These are phyloP conservation scores for Ophiostoma himal-ulmi DNA, from an alignment of 2,329 filamentous ascomycete species.

Conservation along the genomic window DNA sequence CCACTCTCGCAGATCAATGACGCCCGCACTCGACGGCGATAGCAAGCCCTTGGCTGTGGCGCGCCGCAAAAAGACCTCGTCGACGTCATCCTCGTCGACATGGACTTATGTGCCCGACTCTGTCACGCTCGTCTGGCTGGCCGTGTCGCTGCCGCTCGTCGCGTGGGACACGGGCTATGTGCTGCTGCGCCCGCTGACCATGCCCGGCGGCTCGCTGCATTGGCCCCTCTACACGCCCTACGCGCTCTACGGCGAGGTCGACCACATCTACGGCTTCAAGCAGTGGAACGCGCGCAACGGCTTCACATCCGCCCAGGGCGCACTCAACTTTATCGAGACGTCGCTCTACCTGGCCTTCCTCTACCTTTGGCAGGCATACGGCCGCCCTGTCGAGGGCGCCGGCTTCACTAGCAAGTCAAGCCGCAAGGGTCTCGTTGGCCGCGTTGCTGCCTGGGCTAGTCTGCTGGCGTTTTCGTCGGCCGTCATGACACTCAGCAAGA, in stretches of 20 bases:
- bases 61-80: constrained; percentile 17
- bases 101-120: constrained; percentile 45
- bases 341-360: constrained; percentile 34
- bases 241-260: constrained; percentile 70
- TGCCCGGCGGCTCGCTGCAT: constrained; percentile 71
- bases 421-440: constrained; percentile 38
- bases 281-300: constrained; percentile 62
- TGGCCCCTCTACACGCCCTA: constrained; percentile 71
- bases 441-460: constrained; percentile 41
- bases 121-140: constrained; percentile 61
- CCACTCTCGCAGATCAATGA: constrained; percentile 16
- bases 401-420: constrained; percentile 19
- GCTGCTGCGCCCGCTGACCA: constrained; percentile 70
- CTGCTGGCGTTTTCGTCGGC: constrained; percentile 48
- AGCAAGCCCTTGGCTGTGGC: not conserved
- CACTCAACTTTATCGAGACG: constrained; percentile 38
- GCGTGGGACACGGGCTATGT: constrained; percentile 78
- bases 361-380: constrained; percentile 33
- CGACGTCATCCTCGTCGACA: not conserved
- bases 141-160: constrained; percentile 69
- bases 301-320: constrained; percentile 70
- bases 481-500: constrained; percentile 59
- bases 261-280: constrained; percentile 75
- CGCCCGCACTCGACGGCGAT: constrained; percentile 7
- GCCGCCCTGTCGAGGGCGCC: constrained; percentile 24